Base-by-base conservation (phyloP, 345 rosid genomes). In the Leavenworthia alabamica region DNA sequence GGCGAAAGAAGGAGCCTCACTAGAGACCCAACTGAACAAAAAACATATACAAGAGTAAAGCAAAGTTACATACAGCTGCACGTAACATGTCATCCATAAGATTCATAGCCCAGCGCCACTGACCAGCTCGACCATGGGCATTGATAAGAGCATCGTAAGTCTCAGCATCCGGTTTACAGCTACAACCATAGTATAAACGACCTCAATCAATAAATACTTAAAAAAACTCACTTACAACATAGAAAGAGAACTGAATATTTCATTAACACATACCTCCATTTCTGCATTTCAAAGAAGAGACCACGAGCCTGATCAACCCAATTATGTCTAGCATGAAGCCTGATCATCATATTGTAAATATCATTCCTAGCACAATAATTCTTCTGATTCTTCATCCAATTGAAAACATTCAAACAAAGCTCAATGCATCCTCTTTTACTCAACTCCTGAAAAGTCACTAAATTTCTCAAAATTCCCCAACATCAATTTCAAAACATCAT, bases 21-120 rank as follows among this genome's bases (percentile, higher is more conserved):
- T 49, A 68, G 64, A 74, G 73, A 46, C 71, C 26, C 73, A 56
- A 73, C 59, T 67, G 65, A 75, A 44, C 53, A 67, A 43, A 80
- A 55, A 72, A 54, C 73, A 60, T 71, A 22, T 54, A 77, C 52
- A 66, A 43, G 52, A 78, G 75, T 57, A 56, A 68, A 71, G 74
- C 47, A 70, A 50, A 75, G 75, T 58, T 80, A 85, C 96, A 69
- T 79, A 91, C 98, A 86, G 96, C 88, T 66, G 76, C 79, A 5
- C 79, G 83, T 48, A 88, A 79, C 96, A 91, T 88, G 66, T 88
- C 95, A 14, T 86, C 88, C 89, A 84, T 75, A 61, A 88, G 86
- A 77, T 91, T 91, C 85, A 83, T 77, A 12, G 95, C 92, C 98
- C 98, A 91, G 26, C 95, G 95, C 96, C 95, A 88, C 48, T 91